Evolutionary conservation across 495 filamentous ascomycete species (phyloP).

Genomic region (Mycothermus thermophilus): DNA sequence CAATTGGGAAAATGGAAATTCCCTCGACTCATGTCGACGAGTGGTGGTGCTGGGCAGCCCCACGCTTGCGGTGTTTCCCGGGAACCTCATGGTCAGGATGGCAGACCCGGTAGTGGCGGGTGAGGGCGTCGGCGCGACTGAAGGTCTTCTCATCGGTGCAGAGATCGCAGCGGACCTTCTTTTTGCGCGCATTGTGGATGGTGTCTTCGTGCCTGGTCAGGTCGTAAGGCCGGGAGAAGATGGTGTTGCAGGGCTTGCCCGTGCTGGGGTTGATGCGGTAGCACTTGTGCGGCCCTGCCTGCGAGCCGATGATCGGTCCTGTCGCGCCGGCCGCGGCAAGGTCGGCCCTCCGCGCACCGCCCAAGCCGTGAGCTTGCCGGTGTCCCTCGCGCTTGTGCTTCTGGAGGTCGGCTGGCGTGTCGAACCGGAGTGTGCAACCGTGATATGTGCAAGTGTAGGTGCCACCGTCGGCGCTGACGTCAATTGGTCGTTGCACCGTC

Average conservation of each 20-base stretch:
- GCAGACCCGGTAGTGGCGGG: conserved; percentile 81
- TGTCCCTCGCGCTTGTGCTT: conserved; percentile 94
- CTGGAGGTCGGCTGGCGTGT: conserved; percentile 71
- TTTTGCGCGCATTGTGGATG: conserved; percentile 87
- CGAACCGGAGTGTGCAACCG: conserved; percentile 77
- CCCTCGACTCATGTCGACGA: too few relatives aligned
- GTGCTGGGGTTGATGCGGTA: conserved; percentile 90
- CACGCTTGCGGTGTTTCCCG: conserved; percentile 44
- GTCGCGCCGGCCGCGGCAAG: conserved; percentile 7
- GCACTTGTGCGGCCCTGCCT: conserved; percentile 30
- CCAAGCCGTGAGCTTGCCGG: conserved; percentile 43
- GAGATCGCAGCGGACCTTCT: conserved; percentile 86
- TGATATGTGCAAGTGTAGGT: conserved; percentile 95
- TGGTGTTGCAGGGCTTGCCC: conserved; percentile 86
- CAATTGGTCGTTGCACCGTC: conserved; percentile 39
- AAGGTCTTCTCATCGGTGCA: conserved; percentile 98
- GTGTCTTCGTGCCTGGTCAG: conserved; percentile 94
- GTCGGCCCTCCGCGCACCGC: conserved; percentile 12
- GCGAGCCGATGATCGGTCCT: conserved; percentile 16
- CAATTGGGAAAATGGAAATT: too few relatives aligned
- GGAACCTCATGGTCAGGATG: conserved; percentile 75
- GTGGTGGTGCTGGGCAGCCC: too few relatives aligned
- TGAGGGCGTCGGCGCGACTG: conserved; percentile 80
- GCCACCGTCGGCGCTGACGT: conserved; percentile 60
- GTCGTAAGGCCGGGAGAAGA: conserved; percentile 97